These are phyloP conservation scores for Neckera pumila DNA, from an alignment of 225 moss, liverwort and hornwort species.

Conservation along the genomic window DNA sequence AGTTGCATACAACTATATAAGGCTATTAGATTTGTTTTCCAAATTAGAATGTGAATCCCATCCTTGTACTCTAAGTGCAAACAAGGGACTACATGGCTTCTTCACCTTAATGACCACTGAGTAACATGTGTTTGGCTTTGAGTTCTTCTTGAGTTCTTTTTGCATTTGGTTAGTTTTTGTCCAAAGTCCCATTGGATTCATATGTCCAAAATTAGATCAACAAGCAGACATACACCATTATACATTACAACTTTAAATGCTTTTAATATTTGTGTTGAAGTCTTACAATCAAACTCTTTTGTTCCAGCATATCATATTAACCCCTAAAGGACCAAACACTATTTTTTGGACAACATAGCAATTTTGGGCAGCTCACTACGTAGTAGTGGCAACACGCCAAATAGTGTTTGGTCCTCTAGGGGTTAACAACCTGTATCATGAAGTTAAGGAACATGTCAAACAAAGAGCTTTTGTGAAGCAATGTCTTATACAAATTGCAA, in stretches of 20 bases:
- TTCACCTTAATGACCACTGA: neutral
- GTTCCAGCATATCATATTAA: no score
- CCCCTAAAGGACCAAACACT: no score
- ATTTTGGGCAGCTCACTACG: no score
- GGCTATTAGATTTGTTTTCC: no score
- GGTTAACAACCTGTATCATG: no score
- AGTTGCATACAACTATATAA: no score
- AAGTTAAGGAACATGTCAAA: neutral
- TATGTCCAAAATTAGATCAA: neutral
- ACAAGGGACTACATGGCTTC: neutral
- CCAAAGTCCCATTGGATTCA: accelerated
- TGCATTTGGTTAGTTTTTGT: neutral
- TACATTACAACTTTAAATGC: neutral
- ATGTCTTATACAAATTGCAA: neutral
- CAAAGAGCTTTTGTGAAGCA: neutral
- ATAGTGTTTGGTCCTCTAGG: no score
- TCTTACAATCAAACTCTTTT: neutral
- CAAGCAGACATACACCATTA: neutral
- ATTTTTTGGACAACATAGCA: no score
- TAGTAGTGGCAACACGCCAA: no score
- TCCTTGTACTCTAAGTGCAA: neutral
- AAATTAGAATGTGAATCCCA: neutral
- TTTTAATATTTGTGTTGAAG: neutral
- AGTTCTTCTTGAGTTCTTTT: neutral
- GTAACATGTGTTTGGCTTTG: no score